Base-by-base conservation (phyloP, 371 early-diverging fungal species). In the Haplosporangium sp. region DNA sequence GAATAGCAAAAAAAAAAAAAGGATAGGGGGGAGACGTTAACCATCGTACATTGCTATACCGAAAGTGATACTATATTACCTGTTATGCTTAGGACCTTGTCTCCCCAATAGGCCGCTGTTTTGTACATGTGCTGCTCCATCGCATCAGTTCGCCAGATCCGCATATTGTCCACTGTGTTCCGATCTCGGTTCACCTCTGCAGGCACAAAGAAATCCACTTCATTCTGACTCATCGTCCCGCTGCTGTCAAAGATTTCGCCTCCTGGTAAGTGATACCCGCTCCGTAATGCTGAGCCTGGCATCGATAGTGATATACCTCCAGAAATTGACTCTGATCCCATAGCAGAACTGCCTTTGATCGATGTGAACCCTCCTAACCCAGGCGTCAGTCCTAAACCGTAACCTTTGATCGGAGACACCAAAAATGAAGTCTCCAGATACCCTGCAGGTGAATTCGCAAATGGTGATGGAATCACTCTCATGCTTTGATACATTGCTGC, bases 91-190 rank as follows among this genome's bases (percentile, higher is more conserved):
- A 89, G 62, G 5, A 90, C 74, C 55, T 90, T 89, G 61, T 89
- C 89, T 1, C 87, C 91, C 86, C 90, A 88, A 64, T 84, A 90
- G 7, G 80, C 83, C 8, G 92, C 88, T 14, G 90, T 84, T 11
- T 69, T 81, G 57, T 84, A 85, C 62, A 88, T 59, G 55, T 86
- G 83, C 48, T 84, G 80, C 21, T 84, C 82, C 54, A 84, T 68
- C 0, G 90, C 88, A 61, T 85, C 85, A 7, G 83, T 77, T n/a
- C 89, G 62, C 83, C 90, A 84, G 1, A 55, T 47, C 5, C 90
- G 82, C 54, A 90, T 60, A 29, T 85, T 71, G 11, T 84, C 86
- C 13, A 77, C 55, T 1, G 55, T 71, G 18, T 37, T 51, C 43
- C 57, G 62, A n/a, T 67, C 77, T 13, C 72, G 64, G 10, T 64